A percentile compares a stretch with the other conserved stretches of the same genome.
Conservation (phyloP, 1,284 basidiomycete genomes). For the Xanthoconium separans region DNA sequence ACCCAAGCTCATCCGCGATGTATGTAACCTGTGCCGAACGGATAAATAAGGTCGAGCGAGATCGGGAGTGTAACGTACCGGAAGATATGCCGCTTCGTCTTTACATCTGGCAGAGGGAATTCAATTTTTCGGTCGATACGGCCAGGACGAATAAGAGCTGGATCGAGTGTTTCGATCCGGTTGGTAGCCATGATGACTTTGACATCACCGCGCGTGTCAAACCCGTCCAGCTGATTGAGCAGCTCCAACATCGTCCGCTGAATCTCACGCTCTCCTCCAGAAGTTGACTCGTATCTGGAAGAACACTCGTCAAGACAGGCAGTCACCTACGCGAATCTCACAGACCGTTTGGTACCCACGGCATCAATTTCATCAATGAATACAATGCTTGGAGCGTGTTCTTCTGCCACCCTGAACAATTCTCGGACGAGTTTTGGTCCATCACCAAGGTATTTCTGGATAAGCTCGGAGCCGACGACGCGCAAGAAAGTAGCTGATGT, state of each 20-base stretch:
- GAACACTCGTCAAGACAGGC: conserved; percentile 14
- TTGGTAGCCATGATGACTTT: conserved; percentile 97
- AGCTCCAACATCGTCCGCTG: conserved; percentile 99
- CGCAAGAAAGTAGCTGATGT: conserved; percentile 98
- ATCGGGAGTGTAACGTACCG: conserved; percentile 45
- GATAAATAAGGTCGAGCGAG: conserved; percentile 1
- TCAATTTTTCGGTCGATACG: conserved; percentile 99
- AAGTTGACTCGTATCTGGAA: conserved; percentile 89
- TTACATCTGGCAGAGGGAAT: conserved; percentile 91
- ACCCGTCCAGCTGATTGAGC: conserved; percentile 97
- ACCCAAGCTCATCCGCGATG: conserved; percentile 90
- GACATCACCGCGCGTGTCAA: conserved; percentile 98
- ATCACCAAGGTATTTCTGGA: conserved; percentile 99
- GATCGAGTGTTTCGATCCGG: conserved; percentile 93
- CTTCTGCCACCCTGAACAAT: conserved; percentile 95
- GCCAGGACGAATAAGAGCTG: conserved; percentile 95
- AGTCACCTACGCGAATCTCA: background rate
- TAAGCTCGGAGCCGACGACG: conserved; percentile 96
- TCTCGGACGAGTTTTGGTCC: conserved; percentile 99
- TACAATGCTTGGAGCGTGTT: conserved; percentile 97
- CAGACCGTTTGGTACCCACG: conserved; percentile 94
- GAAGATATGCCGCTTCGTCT: conserved; percentile 98
- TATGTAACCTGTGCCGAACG: conserved; percentile 69
- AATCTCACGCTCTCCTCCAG: conserved; percentile 97
- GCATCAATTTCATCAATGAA: conserved; percentile 99